Evolutionary conservation across 352 stramenopile genomes (phyloP).

Genomic region (Phytophthora crassamura): DNA sequence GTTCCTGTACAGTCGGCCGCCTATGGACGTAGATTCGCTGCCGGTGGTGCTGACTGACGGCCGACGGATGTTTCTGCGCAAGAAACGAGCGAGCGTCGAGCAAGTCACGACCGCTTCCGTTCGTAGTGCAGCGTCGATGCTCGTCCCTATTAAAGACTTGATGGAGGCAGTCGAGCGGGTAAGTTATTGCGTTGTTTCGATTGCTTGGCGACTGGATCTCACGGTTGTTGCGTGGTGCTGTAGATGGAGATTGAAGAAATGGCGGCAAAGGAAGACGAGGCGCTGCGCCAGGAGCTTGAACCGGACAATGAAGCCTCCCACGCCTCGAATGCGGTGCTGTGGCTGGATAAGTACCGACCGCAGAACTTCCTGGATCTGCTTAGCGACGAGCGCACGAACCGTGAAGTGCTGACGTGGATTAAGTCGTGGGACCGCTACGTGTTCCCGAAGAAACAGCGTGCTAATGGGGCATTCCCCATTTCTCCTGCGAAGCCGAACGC

Average conservation of each 20-base stretch:
- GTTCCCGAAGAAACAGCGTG: constrained; percentile 80
- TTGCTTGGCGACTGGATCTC: background rate
- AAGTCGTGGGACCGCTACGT: constrained; percentile 97
- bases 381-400: constrained; percentile 96
- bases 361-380: constrained; percentile 94
- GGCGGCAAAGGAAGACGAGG: constrained; percentile 44
- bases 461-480: constrained; percentile 21
- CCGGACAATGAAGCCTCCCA: background rate
- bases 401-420: constrained; percentile 95
- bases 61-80: constrained; percentile 70
- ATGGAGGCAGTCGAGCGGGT: constrained; percentile 68
- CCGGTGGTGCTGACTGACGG: constrained; percentile 60
- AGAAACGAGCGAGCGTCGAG: constrained; percentile 45
- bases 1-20: constrained; percentile 68
- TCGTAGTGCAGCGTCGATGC: constrained; percentile 30
- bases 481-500: constrained; percentile 14
- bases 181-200: background rate
- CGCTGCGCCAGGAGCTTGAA: constrained; percentile 14
- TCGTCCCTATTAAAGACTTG: constrained; percentile 62
- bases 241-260: constrained; percentile 76
- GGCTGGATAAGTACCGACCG: constrained; percentile 98
- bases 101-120: constrained; percentile 11
- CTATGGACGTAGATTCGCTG: constrained; percentile 69
- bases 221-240: constrained; percentile 10
- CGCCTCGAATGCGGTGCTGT: constrained; percentile 67